Evolutionary conservation across 306 rosid species (phyloP), one percentile per base, ranked within the genome.

Genomic region (Oxytropis ochrocephala): DNA sequence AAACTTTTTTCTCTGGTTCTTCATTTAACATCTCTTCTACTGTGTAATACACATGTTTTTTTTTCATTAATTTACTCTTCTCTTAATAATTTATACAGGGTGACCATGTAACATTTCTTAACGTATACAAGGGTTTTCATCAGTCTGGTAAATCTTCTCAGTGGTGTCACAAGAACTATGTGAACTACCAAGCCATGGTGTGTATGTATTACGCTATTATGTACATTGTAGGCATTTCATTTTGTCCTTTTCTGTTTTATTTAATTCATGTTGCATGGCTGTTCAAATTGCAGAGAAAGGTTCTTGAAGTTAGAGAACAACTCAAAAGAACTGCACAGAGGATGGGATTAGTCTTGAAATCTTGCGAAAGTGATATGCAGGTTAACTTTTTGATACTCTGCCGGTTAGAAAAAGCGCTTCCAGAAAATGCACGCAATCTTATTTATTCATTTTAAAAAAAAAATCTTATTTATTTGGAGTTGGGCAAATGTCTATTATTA

Each of bases 171-270:
- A 93, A 79, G 85, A 88, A 93, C 84, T 83, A 55, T 55, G 72
- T 93, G 70, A 93, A 93, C 85, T 93, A 90, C 81, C 97, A 90
- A 10, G 91, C 97, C 64, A 93, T 93, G 98, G 98, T 93, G 67
- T 8, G 96, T 81, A 66, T 72, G 47, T 74, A 35, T 78, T 65
- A 53, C 13, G 71, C 48, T 43, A 64, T 41, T 38, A 61, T 30
- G 43, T 17, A 52, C 62, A 62, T 36, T 54, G 36, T 50, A 48
- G 56, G 60, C 35, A 10, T 69, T 48, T 39, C 58, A 55, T 10
- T 70, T 65, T 55, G 30, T 43, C 56, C 64, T 51, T 75, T 70
- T 42, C 70, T 64, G 7, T 55, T 75, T 59, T 42, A 61, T 48
- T 16, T 42, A 24, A 19, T 74, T 41, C 39, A 53, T 69, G 56